Percentiles rank a stretch among this genome's conserved stretches.
Conservation (phyloP, 176 grass and related monocot genomes). For the Carex parvula region DNA sequence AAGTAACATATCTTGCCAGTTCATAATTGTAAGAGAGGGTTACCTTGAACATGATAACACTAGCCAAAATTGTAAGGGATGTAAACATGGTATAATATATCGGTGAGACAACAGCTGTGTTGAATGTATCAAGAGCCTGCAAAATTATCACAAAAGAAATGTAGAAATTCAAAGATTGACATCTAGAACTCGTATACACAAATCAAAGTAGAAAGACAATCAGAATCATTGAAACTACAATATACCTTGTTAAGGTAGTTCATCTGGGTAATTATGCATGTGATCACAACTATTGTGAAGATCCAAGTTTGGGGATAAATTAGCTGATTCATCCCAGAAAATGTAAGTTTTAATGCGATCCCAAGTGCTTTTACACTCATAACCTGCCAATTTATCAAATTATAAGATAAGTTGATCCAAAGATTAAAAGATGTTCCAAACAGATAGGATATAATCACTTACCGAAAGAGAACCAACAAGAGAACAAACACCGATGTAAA, state of each 20-base stretch:
- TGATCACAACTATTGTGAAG: slow-evolving; percentile 74
- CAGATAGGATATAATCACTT: slow-evolving; percentile 30
- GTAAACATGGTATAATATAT: slow-evolving; percentile 99
- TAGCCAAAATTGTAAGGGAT: slow-evolving; percentile 89
- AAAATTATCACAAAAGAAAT: slow-evolving; percentile 28
- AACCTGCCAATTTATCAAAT: slow-evolving; percentile 55
- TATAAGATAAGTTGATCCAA: background rate
- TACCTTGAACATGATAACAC: slow-evolving; percentile 99
- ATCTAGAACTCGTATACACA: background rate
- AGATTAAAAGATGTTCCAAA: slow-evolving; percentile 3
- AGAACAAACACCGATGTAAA: slow-evolving; percentile 95
- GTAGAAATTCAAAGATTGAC: background rate
- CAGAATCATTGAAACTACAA: background rate
- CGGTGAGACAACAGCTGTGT: slow-evolving; percentile 84
- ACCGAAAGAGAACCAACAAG: slow-evolving; percentile 95
- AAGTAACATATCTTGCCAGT: background rate
- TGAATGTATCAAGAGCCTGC: slow-evolving; percentile 95
- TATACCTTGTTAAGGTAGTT: slow-evolving; percentile 99
- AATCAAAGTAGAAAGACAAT: slow-evolving; percentile 4
- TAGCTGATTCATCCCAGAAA: slow-evolving; percentile 93
- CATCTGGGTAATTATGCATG: slow-evolving; percentile 84
- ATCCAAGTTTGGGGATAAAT: slow-evolving; percentile 91
- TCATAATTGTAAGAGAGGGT: background rate
- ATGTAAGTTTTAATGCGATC: slow-evolving; percentile 91
- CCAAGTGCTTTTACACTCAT: slow-evolving; percentile 99